Percentiles rank a stretch among this genome's conserved stretches.
These are phyloP conservation scores for Blastomyces parvus DNA, from an alignment of 2,329 filamentous ascomycete species.

Conservation along the genomic window DNA sequence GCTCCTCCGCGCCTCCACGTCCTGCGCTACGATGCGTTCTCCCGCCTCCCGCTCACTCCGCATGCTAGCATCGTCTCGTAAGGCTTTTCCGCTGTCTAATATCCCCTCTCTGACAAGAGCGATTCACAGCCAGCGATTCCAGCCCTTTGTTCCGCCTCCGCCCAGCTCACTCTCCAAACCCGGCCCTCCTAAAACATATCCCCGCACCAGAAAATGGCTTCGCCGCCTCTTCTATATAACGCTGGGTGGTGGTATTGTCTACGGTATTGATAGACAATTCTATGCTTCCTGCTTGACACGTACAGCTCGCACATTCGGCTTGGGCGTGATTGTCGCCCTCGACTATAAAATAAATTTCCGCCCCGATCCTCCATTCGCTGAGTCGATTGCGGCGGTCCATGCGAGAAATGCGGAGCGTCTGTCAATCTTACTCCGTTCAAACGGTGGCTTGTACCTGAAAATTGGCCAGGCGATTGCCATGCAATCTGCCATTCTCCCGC, in stretches of 20 bases:
- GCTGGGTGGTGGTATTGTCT: constrained; percentile 51
- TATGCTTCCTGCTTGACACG: constrained; percentile 73
- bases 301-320: constrained; percentile 69
- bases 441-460: constrained; percentile 92
- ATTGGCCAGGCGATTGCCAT: constrained; percentile 97
- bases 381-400: constrained; percentile 69
- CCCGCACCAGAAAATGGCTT: constrained; percentile 62
- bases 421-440: constrained; percentile 68
- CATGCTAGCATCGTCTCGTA: neutral
- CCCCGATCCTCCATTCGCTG: constrained; percentile 62
- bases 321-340: constrained; percentile 67
- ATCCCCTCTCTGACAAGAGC: neutral
- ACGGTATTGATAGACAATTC: constrained; percentile 60
- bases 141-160: constrained; percentile 62
- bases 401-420: constrained; percentile 72
- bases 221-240: constrained; percentile 60
- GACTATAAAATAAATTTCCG: constrained; percentile 98
- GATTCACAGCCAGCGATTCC: constrained; percentile 14
- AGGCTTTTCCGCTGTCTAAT: neutral
- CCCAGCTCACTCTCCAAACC: constrained; percentile 70
- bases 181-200: constrained; percentile 59
- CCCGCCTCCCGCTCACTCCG: neutral
- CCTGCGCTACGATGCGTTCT: neutral
- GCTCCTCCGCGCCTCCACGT: too few species aligned
- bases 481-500: constrained; percentile 88